These are phyloP conservation scores for Clarkia xantiana DNA, from an alignment of 345 rosid species.

Conservation along the genomic window DNA sequence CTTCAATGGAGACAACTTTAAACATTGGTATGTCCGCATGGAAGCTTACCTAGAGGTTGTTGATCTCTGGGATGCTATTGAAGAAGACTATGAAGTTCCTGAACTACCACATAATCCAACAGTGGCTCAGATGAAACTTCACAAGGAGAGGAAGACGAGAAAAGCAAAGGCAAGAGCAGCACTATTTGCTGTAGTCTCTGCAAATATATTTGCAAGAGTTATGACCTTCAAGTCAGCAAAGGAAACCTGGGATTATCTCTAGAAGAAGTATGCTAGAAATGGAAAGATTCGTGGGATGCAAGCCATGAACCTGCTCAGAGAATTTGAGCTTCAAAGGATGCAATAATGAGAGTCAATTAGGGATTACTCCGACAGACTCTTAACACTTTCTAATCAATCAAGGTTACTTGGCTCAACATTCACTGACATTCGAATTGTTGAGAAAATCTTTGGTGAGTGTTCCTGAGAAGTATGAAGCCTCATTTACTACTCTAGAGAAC, in stretches of 20 bases:
- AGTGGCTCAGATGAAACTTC: constrained; percentile 6
- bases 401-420: background rate
- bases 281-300: constrained; percentile 6
- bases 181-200: background rate
- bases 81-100: constrained; percentile 6
- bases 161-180: constrained; percentile 5
- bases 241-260: constrained; percentile 9
- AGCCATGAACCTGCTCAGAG: constrained; percentile 3
- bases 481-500: constrained; percentile 1
- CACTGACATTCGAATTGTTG: background rate
- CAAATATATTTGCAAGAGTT: constrained; percentile 4
- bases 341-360: background rate
- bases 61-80: background rate
- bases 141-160: constrained; percentile 6
- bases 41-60: constrained; percentile 1
- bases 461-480: background rate
- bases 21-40: constrained; percentile 1
- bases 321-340: constrained; percentile 7
- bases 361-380: constrained; percentile 1
- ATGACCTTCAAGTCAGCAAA: constrained; percentile 4
- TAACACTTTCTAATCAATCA: background rate
- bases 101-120: constrained; percentile 1
- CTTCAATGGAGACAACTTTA: background rate
- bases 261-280: constrained; percentile 4
- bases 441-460: constrained; percentile 6